phyloP scores from a whole-genome alignment of 257 asterid genomes.

The Paulownia fortunei region DNA sequence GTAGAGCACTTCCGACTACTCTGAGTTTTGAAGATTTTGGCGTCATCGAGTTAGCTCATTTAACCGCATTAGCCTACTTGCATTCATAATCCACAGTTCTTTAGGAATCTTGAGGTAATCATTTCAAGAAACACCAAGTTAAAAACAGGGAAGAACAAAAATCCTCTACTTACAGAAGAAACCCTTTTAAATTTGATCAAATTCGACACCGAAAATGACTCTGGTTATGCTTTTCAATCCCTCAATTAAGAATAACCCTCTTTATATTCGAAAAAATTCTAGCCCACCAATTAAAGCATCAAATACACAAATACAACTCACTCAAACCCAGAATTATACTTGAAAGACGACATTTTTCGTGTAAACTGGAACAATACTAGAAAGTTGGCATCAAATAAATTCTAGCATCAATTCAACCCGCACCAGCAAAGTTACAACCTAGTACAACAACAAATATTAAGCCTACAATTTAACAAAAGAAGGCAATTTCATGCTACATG shows the following conservation, averaged over 20 bases:
- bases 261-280: neutral
- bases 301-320: neutral
- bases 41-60: neutral
- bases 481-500: neutral
- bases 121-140: conserved; percentile 2
- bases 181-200: neutral
- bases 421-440: neutral
- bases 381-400: neutral
- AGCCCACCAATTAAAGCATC: conserved; percentile 1
- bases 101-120: neutral
- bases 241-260: neutral
- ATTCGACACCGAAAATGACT: neutral
- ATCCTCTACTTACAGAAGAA: neutral
- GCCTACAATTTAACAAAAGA: neutral
- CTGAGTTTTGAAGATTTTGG: neutral
- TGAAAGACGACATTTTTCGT: neutral
- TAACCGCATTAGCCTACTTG: neutral
- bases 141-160: neutral
- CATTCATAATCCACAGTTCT: neutral
- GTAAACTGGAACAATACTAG: neutral
- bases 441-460: neutral
- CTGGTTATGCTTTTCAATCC: neutral
- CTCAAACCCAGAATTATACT: neutral
- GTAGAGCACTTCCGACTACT: neutral
- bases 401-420: neutral